Conservation (phyloP, 768 basidiomycete species). For the Paxillus ammoniavirescens region DNA sequence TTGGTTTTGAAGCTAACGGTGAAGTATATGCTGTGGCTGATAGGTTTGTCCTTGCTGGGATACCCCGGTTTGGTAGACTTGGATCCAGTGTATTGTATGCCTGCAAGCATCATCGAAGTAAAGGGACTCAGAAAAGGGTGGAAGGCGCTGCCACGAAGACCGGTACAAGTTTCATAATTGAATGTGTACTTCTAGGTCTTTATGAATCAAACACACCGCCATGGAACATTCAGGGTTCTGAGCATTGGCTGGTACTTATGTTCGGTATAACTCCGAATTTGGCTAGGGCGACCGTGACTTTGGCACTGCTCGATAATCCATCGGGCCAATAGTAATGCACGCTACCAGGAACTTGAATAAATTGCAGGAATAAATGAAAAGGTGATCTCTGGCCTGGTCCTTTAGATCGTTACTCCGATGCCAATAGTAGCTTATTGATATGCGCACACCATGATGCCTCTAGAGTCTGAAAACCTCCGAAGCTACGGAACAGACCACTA, state of each 20-base stretch:
- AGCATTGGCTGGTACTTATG: not conserved
- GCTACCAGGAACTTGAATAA: too few species aligned
- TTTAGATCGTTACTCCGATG: too few species aligned
- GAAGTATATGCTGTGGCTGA: not conserved
- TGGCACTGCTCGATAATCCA: too few species aligned
- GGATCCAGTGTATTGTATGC: conserved; percentile 98
- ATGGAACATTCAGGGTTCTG: not conserved
- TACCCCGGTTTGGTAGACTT: conserved; percentile 82
- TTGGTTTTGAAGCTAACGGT: not conserved
- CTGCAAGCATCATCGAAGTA: conserved; percentile 65
- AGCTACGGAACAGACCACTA: too few species aligned
- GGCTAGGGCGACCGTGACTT: too few species aligned
- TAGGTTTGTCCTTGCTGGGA: conserved; percentile 85
- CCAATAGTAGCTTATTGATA: too few species aligned
- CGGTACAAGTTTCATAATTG: conserved; percentile 14
- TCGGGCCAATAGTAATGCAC: too few species aligned
- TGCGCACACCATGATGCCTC: too few species aligned
- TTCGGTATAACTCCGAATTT: too few species aligned
- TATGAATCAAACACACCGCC: conserved; percentile 6
- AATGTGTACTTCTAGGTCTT: conserved; percentile 1
- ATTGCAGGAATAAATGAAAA: too few species aligned
- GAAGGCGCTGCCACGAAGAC: conserved; percentile 30
- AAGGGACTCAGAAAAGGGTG: conserved; percentile 62
- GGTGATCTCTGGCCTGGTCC: too few species aligned
- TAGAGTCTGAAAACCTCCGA: too few species aligned